A percentile compares a stretch with the other conserved stretches of the same genome.
These are phyloP conservation scores for Garcia nutans DNA, from an alignment of 345 rosid genomes.

Conservation along the genomic window DNA sequence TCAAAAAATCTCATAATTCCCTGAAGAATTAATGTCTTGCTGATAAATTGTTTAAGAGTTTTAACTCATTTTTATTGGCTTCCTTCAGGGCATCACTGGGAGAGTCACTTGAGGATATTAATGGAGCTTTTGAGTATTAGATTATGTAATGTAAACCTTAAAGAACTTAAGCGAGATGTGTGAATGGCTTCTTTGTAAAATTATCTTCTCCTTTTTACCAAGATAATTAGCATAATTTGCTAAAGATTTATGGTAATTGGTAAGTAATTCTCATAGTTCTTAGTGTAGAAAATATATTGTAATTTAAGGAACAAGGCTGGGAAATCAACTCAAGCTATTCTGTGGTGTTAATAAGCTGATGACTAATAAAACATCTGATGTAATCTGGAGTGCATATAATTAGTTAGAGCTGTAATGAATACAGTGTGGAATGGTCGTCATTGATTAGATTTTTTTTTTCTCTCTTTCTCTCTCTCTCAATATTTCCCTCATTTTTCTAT, in stretches of 20 bases:
- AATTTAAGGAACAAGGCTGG: not conserved
- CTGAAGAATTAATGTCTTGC: not conserved
- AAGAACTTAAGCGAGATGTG: not conserved
- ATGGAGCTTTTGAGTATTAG: constrained; percentile 47
- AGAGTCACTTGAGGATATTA: constrained; percentile 53
- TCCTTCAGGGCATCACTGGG: constrained; percentile 50
- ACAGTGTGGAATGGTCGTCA: no score
- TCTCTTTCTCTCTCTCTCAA: no score
- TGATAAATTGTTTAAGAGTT: not conserved
- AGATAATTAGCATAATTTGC: not conserved
- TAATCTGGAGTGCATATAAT: no score
- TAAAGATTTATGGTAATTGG: no score
- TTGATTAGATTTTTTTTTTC: no score
- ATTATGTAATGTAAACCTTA: not conserved
- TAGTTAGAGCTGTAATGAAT: no score
- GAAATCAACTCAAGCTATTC: not conserved
- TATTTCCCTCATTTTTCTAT: no score
- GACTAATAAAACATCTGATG: no score
- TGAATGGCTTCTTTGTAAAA: not conserved
- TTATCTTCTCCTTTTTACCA: not conserved
- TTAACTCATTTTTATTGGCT: not conserved
- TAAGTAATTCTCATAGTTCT: no score
- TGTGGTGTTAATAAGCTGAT: no score
- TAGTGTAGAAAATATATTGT: no score
- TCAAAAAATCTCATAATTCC: not conserved